These are phyloP conservation scores for Colletotrichum lini DNA, from an alignment of 2,329 filamentous ascomycete genomes.

Conservation along the genomic window DNA sequence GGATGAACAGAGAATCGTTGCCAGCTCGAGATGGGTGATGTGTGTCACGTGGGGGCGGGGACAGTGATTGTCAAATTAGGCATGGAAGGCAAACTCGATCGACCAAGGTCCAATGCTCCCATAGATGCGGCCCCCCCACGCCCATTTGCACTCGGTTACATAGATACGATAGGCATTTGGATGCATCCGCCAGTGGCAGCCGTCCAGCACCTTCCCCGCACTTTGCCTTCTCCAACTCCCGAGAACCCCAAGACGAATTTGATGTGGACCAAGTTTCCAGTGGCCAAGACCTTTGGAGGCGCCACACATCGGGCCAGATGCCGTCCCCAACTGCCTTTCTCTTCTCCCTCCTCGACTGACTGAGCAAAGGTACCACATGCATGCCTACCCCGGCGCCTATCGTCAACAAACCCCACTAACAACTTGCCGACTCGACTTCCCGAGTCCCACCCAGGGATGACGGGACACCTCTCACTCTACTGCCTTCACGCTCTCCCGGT, in stretches of 20 bases:
- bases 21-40: neutral
- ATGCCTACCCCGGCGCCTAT: constrained; percentile 1
- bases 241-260: constrained; percentile 20
- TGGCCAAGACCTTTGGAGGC: neutral
- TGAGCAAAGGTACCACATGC: constrained; percentile 9
- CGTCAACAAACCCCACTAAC: constrained; percentile 20
- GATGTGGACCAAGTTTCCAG: neutral
- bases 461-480: neutral
- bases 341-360: neutral
- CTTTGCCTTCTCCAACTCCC: constrained; percentile 37
- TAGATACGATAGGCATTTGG: too few species aligned
- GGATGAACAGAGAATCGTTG: neutral
- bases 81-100: too few species aligned
- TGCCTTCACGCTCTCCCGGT: neutral
- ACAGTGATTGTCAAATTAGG: too few species aligned
- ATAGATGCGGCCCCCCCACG: too few species aligned
- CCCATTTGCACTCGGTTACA: too few species aligned
- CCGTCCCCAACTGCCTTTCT: constrained; percentile 22
- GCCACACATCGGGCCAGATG: constrained; percentile 3
- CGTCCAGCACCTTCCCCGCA: constrained; percentile 33
- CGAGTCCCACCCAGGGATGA: constrained; percentile 32
- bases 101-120: too few species aligned
- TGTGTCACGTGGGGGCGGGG: neutral
- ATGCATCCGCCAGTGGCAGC: too few species aligned
- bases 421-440: constrained; percentile 42